These are phyloP conservation scores for Aspergillus coremiiformis DNA, from an alignment of 495 filamentous ascomycete genomes.

Conservation along the genomic window DNA sequence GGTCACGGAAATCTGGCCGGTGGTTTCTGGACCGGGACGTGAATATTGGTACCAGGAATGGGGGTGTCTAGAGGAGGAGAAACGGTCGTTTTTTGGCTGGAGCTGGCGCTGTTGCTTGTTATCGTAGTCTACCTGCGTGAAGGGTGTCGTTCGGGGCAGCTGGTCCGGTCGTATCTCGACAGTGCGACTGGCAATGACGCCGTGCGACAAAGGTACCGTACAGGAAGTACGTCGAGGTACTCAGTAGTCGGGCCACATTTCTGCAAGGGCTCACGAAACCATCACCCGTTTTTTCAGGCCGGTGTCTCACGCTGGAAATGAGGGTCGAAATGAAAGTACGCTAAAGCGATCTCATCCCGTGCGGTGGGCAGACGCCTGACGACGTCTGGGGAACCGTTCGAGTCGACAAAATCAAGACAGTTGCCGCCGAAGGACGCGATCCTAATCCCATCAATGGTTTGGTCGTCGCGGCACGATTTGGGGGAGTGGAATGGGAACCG, in stretches of 20 bases:
- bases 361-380: constrained; percentile 39
- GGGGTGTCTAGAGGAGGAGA: no score
- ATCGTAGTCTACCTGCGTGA: constrained; percentile 54
- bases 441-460: constrained; percentile 46
- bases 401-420: constrained; percentile 45
- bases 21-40: no score
- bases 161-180: constrained; percentile 54
- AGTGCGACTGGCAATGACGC: constrained; percentile 47
- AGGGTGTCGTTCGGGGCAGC: constrained; percentile 52
- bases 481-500: no score
- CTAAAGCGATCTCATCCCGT: constrained; percentile 51
- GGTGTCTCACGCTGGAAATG: constrained; percentile 49
- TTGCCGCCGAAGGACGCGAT: constrained; percentile 42
- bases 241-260: constrained; percentile 52
- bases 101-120: constrained; percentile 49
- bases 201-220: constrained; percentile 49
- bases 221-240: constrained; percentile 51
- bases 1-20: no score
- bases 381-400: constrained; percentile 34
- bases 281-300: constrained; percentile 51
- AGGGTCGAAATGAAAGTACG: constrained; percentile 50
- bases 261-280: constrained; percentile 49
- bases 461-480: no score
- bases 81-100: constrained; percentile 50
- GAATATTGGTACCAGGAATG: no score